Conservation (phyloP, 306 rosid genomes). For the Ziziphus jujuba region DNA sequence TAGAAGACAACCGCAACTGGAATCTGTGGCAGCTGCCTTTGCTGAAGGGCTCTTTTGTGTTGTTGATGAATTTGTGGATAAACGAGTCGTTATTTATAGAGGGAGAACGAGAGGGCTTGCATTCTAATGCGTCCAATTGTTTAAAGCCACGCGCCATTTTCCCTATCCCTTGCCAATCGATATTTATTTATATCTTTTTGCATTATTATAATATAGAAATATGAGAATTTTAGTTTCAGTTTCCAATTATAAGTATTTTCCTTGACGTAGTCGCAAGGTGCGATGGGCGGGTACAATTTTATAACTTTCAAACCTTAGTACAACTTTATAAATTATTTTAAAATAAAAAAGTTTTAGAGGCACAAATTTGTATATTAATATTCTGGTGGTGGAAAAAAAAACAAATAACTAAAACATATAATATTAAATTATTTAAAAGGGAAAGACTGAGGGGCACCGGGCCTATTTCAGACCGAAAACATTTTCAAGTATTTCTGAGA, state of each 20-base stretch:
- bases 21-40: background rate
- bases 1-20: too few species aligned
- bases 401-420: too few species aligned
- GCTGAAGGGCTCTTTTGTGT: background rate
- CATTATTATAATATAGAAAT: background rate
- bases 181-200: background rate
- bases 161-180: background rate
- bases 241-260: background rate
- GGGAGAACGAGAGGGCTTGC: background rate
- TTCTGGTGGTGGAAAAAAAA: too few species aligned
- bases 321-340: too few species aligned
- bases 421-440: too few species aligned
- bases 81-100: conserved; percentile 29
- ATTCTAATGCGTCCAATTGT: conserved; percentile 2
- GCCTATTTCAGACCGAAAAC: too few species aligned
- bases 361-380: too few species aligned
- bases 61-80: background rate
- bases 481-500: too few species aligned
- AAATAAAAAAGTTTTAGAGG: too few species aligned
- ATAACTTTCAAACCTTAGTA: background rate
- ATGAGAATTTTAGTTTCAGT: background rate
- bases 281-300: background rate
- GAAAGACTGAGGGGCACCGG: too few species aligned
- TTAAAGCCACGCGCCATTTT: conserved; percentile 7
- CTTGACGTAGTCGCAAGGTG: conserved; percentile 4